phyloP scores from a whole-genome alignment of 441 rosid genomes.

The Eutrema salsugineum region DNA sequence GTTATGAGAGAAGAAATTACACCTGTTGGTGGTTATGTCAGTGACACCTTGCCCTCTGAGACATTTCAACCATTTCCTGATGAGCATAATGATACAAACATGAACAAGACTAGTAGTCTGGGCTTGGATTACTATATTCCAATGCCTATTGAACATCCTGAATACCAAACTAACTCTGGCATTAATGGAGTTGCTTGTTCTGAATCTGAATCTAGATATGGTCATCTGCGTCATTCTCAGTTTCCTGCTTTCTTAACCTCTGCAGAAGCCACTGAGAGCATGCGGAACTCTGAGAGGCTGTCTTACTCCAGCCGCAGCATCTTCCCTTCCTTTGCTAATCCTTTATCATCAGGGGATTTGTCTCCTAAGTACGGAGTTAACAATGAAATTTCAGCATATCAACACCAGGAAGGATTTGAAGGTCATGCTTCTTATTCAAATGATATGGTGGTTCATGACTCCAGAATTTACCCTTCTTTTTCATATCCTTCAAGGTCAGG shows the following conservation, averaged over 20 bases:
- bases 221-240: slow-evolving; percentile 21
- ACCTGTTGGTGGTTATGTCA: slow-evolving; percentile 19
- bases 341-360: slow-evolving; percentile 19
- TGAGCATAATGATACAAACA: slow-evolving; percentile 9
- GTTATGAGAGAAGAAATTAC: slow-evolving; percentile 18
- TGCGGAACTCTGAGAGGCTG: slow-evolving; percentile 17
- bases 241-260: slow-evolving; percentile 15
- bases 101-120: not conserved
- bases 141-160: slow-evolving; percentile 23
- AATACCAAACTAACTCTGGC: slow-evolving; percentile 23
- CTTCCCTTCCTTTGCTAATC: slow-evolving; percentile 30
- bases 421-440: slow-evolving; percentile 19
- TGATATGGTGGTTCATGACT: not conserved
- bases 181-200: slow-evolving; percentile 16
- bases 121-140: slow-evolving; percentile 15
- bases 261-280: slow-evolving; percentile 9
- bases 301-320: slow-evolving; percentile 25
- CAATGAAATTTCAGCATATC: slow-evolving; percentile 12
- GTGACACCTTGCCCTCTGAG: slow-evolving; percentile 13
- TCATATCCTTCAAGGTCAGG: not conserved
- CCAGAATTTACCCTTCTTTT: slow-evolving; percentile 27
- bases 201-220: slow-evolving; percentile 24
- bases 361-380: slow-evolving; percentile 1
- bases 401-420: slow-evolving; percentile 19
- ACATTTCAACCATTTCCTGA: slow-evolving; percentile 17